These are phyloP conservation scores for Saccharomyces hybrid DNA, from an alignment of 1,139 yeast genomes.

Conservation along the genomic window DNA sequence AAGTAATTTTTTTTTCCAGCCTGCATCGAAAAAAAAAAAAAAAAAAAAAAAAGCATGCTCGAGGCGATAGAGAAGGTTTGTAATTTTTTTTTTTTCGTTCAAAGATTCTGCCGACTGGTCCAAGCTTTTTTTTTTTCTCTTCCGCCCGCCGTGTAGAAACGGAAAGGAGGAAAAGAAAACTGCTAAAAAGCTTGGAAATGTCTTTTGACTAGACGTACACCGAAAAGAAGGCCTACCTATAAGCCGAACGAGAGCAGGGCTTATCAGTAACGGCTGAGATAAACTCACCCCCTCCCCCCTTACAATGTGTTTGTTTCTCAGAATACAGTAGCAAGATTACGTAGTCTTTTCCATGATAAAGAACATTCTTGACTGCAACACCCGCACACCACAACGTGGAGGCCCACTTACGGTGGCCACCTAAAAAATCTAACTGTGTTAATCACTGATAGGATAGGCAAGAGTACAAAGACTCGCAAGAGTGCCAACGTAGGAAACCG, in stretches of 20 bases:
- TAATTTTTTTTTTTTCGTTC: background rate
- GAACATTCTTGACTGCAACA: background rate
- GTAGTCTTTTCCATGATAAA: background rate
- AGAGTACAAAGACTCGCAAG: too few species aligned
- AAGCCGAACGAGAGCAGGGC: too few species aligned
- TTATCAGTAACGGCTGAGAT: too few species aligned
- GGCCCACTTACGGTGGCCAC: too few species aligned
- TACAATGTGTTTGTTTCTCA: too few species aligned
- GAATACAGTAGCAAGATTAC: background rate
- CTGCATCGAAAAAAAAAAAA: background rate
- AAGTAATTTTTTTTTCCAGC: background rate
- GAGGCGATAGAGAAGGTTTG: background rate
- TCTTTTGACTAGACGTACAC: too few species aligned
- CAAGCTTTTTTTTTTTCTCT: background rate
- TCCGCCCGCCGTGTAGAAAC: background rate
- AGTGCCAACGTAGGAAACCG: too few species aligned
- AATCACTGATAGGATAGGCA: too few species aligned
- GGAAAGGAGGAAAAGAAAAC: background rate
- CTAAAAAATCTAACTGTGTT: too few species aligned
- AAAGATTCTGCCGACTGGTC: background rate
- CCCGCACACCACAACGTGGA: background rate
- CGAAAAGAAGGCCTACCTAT: too few species aligned
- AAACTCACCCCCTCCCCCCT: background rate
- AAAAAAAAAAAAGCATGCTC: background rate
- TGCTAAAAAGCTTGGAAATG: too few species aligned